Evolutionary conservation across 2,329 filamentous ascomycete species (phyloP).

Genomic region (Fusarium penzigii): DNA sequence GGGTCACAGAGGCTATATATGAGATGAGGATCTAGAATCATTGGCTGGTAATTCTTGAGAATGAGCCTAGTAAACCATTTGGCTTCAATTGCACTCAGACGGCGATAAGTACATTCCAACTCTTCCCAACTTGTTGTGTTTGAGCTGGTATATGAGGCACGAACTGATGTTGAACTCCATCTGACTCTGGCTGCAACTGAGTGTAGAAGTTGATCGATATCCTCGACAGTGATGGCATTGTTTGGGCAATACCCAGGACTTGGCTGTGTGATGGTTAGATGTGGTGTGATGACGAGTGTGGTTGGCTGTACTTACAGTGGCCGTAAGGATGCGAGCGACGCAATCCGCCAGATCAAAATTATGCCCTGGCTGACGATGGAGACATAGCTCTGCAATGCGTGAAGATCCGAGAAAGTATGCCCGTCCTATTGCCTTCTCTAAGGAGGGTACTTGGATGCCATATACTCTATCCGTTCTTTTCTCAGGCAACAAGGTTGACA

Average conservation of each 20-base stretch:
- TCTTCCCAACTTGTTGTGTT: constrained; percentile 40
- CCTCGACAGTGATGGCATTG: constrained; percentile 62
- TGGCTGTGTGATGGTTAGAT: constrained; percentile 39
- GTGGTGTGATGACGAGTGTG: not conserved
- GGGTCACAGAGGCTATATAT: constrained; percentile 66
- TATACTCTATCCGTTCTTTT: constrained; percentile 78
- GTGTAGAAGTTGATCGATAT: constrained; percentile 69
- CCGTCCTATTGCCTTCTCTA: constrained; percentile 69
- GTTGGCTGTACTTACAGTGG: constrained; percentile 50
- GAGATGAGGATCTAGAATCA: constrained; percentile 58
- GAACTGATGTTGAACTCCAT: constrained; percentile 69
- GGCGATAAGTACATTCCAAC: constrained; percentile 58
- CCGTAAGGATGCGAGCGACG: constrained; percentile 63
- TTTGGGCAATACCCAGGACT: constrained; percentile 37
- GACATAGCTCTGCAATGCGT: constrained; percentile 60
- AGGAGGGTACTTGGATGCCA: constrained; percentile 59
- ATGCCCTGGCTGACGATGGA: constrained; percentile 59
- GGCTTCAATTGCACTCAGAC: constrained; percentile 66
- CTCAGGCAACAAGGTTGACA: constrained; percentile 77
- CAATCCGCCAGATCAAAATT: constrained; percentile 71
- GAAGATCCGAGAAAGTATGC: constrained; percentile 65
- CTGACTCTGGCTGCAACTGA: constrained; percentile 65
- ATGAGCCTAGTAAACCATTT: constrained; percentile 88
- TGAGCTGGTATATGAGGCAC: constrained; percentile 34
- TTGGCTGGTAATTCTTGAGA: constrained; percentile 72